Evolutionary conservation across 2,329 filamentous ascomycete genomes (phyloP).

Genomic region (Diaporthe longicolla): DNA sequence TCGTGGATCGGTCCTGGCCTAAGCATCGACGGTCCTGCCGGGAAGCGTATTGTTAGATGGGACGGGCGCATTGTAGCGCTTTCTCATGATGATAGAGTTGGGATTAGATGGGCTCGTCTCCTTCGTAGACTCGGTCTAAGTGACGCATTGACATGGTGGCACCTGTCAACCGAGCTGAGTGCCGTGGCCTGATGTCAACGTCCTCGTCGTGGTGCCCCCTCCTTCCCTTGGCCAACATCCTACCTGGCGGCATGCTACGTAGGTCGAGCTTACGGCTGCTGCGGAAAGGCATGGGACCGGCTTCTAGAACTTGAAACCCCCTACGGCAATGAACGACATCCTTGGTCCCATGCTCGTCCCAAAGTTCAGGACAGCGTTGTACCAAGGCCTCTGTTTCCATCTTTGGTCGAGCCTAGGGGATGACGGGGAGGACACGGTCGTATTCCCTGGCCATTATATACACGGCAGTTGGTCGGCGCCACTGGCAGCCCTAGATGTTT

Average conservation of each 20-base stretch:
- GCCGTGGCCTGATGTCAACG: constrained; percentile 17
- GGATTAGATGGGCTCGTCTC: constrained; percentile 3
- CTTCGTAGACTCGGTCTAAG: constrained; percentile 20
- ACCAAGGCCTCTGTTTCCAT: constrained; percentile 25
- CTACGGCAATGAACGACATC: constrained; percentile 27
- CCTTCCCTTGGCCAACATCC: constrained; percentile 6
- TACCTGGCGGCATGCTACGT: neutral
- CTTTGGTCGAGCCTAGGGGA: constrained; percentile 17
- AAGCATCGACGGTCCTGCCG: constrained; percentile 9
- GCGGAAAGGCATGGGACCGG: constrained; percentile 19
- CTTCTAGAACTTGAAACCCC: constrained; percentile 30
- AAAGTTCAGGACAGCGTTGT: constrained; percentile 19
- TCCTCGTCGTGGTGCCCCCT: neutral
- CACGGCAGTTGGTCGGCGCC: constrained; percentile 17
- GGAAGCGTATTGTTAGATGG: neutral
- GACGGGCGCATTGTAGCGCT: constrained; percentile 10
- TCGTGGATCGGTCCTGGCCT: constrained; percentile 6
- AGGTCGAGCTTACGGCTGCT: constrained; percentile 8
- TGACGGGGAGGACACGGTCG: constrained; percentile 18
- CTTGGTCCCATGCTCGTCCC: constrained; percentile 14
- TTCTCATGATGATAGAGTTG: neutral
- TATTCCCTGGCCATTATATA: constrained; percentile 21
- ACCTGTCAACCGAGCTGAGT: constrained; percentile 30
- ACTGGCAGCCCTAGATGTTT: rapidly evolving
- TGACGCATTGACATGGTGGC: constrained; percentile 28